A percentile compares a stretch with the other conserved stretches of the same genome.
phyloP scores from a whole-genome alignment of 129 eudicot genomes.

The Kitagawia praeruptora region DNA sequence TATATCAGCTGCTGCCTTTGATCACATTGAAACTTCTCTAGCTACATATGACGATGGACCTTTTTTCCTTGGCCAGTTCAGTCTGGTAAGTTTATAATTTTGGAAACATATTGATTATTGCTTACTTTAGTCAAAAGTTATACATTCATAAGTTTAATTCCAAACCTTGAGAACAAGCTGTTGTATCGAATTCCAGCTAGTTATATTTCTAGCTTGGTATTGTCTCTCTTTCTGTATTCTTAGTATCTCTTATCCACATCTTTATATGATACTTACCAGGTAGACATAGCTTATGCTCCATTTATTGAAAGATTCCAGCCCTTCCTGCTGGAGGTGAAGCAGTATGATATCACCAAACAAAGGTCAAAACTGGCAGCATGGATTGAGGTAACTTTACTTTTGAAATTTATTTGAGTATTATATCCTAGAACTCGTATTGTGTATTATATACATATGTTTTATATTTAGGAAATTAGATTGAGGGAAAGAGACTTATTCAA shows the following conservation, averaged over 20 bases:
- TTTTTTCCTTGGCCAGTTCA: slow-evolving; percentile 6
- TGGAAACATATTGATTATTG: too few relatives aligned
- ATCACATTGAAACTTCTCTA: slow-evolving; percentile 5
- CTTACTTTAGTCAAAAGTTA: background rate
- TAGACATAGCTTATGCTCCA: slow-evolving; percentile 91
- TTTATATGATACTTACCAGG: slow-evolving; percentile 28
- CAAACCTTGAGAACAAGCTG: background rate
- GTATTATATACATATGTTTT: background rate
- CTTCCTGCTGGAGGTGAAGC: slow-evolving; percentile 51
- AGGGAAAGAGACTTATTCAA: background rate
- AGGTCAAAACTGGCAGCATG: slow-evolving; percentile 71
- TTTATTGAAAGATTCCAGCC: slow-evolving; percentile 70
- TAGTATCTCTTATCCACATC: background rate
- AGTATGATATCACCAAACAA: slow-evolving; percentile 55
- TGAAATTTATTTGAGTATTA: background rate
- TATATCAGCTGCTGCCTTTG: slow-evolving; percentile 13
- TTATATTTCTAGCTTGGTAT: background rate
- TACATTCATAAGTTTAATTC: background rate
- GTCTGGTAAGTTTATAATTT: background rate
- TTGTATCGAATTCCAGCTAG: background rate
- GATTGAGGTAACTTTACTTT: slow-evolving; percentile 53
- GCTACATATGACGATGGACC: slow-evolving; percentile 5
- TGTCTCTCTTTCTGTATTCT: background rate
- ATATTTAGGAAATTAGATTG: background rate
- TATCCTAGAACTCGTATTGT: background rate